Evolutionary conservation across 208 protist genomes (phyloP).

Genomic region (Acanthamoeba divionensis): DNA sequence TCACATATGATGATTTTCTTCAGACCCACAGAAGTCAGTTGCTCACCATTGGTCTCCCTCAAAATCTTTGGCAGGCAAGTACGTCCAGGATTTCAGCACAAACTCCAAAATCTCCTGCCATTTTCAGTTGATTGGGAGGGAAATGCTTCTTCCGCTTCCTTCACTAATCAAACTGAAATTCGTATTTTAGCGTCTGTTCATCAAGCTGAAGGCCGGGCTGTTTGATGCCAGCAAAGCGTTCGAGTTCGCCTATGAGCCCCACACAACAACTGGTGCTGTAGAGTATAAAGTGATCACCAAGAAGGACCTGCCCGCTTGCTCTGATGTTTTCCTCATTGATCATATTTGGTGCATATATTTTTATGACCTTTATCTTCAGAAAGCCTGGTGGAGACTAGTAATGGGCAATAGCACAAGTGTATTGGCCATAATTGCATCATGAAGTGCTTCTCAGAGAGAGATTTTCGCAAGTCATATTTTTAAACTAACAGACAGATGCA

Average conservation of each 20-base stretch:
- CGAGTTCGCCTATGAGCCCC: slow-evolving; percentile 24
- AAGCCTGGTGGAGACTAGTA: no score
- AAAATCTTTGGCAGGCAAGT: not conserved
- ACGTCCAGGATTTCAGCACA: not conserved
- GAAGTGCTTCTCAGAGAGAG: no score
- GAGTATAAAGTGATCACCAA: slow-evolving; percentile 29
- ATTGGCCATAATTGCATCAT: no score
- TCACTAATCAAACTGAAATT: not conserved
- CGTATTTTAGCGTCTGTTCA: not conserved
- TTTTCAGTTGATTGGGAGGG: not conserved
- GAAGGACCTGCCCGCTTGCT: not conserved
- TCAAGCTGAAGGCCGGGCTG: slow-evolving; percentile 24
- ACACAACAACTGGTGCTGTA: not conserved
- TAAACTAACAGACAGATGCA: no score
- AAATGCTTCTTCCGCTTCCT: not conserved
- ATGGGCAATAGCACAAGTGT: no score
- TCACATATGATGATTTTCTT: not conserved
- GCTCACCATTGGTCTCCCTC: not conserved
- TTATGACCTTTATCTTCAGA: no score
- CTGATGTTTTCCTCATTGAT: slow-evolving; percentile 3
- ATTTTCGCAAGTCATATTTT: no score
- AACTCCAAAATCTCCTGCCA: not conserved
- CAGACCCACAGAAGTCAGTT: not conserved
- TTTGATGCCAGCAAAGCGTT: not conserved
- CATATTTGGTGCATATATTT: not conserved